Base-by-base conservation (phyloP, 306 rosid genomes). In the Purshia tridentata region DNA sequence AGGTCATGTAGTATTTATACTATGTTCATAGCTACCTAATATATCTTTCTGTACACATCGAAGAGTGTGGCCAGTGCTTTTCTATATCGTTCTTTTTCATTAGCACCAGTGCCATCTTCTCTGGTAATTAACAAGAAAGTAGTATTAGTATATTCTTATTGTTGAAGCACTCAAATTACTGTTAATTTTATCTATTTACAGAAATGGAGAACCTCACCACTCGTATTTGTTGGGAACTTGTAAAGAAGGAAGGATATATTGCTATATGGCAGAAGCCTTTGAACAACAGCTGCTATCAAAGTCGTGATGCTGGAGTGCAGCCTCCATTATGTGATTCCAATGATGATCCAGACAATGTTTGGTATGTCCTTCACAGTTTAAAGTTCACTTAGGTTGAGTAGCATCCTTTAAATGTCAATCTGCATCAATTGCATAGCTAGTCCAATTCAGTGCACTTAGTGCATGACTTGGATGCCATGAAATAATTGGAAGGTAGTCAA, bases 261-360 rank as follows among this genome's bases (percentile, higher is more conserved):
- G 97, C 96, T 74, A 85, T 91, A 76, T 91, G 98, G 98, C 77
- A 11, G 85, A 93, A 93, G 81, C 97, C 98, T 67, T 44, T 83
- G 78, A 83, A 82, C 81, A 93, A 89, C 72, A 85, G 80, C 86
- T 93, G 97, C 85, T 93, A 93, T 83, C 85, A 81, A 56, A 83
- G 81, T 81, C 92, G 89, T 18, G 84, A 79, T 37, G n/a, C 70
- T 29, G 83, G 61, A 57, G 77, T 79, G 75, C 81, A 76, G 76
- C 96, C 98, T 75, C 88, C 86, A n/a, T 50, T 90, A 60, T 93
- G 97, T 78, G 90, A 84, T 59, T 70, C 86, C 57, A 77, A 80
- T 71, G 96, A 93, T 78, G 93, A 93, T 64, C 92, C 91, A 49
- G 96, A 93, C 73, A 82, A 86, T 71, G 96, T 93, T 79, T 87